These are phyloP conservation scores for Euphorbia celastroides DNA, from an alignment of 441 rosid species.

Conservation along the genomic window DNA sequence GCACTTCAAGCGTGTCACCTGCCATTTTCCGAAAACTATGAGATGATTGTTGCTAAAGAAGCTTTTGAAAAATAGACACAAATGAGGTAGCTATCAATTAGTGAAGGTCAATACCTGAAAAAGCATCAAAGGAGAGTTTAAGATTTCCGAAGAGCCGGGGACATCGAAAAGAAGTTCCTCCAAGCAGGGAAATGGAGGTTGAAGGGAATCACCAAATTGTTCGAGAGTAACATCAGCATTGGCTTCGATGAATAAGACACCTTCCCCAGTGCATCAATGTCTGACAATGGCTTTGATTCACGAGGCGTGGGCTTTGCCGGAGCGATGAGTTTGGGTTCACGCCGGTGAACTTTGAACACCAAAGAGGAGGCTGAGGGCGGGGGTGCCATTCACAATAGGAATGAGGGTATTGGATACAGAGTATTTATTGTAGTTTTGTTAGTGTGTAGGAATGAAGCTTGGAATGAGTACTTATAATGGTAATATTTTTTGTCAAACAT, in stretches of 20 bases:
- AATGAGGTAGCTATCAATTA: not conserved
- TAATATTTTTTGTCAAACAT: too few species aligned
- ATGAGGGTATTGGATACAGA: too few species aligned
- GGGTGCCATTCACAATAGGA: too few species aligned
- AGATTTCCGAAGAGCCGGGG: conserved; percentile 33
- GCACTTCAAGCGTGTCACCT: conserved; percentile 44
- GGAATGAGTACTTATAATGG: too few species aligned
- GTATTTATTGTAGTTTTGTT: too few species aligned
- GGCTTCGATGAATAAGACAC: conserved; percentile 30
- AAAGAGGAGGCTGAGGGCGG: not conserved
- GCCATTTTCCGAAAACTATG: not conserved
- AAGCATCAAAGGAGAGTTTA: conserved; percentile 41
- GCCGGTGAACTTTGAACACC: conserved; percentile 24
- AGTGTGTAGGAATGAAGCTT: too few species aligned
- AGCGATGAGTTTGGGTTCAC: conserved; percentile 24
- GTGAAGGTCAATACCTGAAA: conserved; percentile 30
- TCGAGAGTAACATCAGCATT: conserved; percentile 28
- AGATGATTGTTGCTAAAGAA: too few species aligned
- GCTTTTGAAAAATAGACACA: too few species aligned
- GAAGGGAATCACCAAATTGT: conserved; percentile 35
- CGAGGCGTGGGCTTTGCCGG: conserved; percentile 31
- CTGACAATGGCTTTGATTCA: conserved; percentile 31
- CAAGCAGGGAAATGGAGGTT: conserved; percentile 49
- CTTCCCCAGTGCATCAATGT: conserved; percentile 34
- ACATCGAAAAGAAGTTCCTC: conserved; percentile 43